Percentiles rank a stretch among this genome's conserved stretches.
phyloP scores from a whole-genome alignment of 305 asterid genomes.

The Solanum hybrid region DNA sequence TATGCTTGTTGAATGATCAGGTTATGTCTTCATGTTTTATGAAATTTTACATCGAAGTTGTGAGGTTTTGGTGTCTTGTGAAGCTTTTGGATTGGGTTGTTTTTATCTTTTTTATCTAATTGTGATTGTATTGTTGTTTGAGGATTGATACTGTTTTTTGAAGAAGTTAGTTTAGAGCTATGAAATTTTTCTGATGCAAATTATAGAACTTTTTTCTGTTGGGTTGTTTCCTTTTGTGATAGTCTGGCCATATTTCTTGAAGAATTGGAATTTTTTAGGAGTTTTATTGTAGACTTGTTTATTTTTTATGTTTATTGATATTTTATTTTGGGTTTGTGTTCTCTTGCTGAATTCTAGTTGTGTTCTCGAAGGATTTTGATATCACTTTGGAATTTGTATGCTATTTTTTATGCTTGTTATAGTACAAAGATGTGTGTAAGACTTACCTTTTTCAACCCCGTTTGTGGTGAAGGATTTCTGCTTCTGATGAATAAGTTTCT shows the following conservation, averaged over 20 bases:
- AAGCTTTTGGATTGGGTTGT: not conserved
- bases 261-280: not conserved
- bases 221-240: not conserved
- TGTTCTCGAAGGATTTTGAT: not conserved
- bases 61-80: not conserved
- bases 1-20: not conserved
- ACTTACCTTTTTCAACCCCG: no score
- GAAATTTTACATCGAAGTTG: not conserved
- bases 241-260: not conserved
- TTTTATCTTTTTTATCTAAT: not conserved
- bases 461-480: not conserved
- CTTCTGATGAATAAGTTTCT: not conserved
- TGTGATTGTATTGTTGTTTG: not conserved
- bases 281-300: not conserved
- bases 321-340: not conserved
- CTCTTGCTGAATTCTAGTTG: no score
- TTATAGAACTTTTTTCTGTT: not conserved
- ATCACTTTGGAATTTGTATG: not conserved
- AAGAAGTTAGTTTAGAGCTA: not conserved
- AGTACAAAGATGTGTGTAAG: not conserved
- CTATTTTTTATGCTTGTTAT: no score
- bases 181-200: no score
- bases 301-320: not conserved
- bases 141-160: not conserved
- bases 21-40: not conserved